Conservation (phyloP, 805 yeast species). For the Candida ulmi region DNA sequence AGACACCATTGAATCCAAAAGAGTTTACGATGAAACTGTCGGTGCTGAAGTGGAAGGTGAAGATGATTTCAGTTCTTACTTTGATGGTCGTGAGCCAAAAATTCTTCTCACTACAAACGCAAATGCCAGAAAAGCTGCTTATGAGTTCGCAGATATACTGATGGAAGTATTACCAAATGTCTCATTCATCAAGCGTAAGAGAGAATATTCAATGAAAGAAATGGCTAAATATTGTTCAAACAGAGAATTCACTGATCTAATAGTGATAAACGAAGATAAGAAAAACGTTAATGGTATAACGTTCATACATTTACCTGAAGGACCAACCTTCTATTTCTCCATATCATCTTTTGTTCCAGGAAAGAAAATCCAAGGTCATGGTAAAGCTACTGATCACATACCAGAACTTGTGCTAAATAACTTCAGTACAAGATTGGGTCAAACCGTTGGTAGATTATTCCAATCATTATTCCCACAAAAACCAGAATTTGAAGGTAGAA, state of each 20-base stretch:
- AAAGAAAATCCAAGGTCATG: constrained; percentile 78
- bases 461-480: constrained; percentile 88
- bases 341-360: constrained; percentile 72
- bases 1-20: constrained; percentile 22
- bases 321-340: constrained; percentile 92
- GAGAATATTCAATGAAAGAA: constrained; percentile 77
- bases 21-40: constrained; percentile 23
- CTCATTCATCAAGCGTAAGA: constrained; percentile 81
- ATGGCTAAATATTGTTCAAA: constrained; percentile 80
- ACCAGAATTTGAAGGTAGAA: constrained; percentile 94
- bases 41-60: constrained; percentile 25
- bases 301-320: constrained; percentile 88
- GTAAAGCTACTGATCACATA: constrained; percentile 81
- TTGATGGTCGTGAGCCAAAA: constrained; percentile 52
- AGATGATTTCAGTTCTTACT: constrained; percentile 23
- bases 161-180: constrained; percentile 82
- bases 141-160: constrained; percentile 82
- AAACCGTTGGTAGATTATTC: constrained; percentile 87
- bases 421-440: constrained; percentile 88
- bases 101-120: constrained; percentile 86
- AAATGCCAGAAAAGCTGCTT: constrained; percentile 79
- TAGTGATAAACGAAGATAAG: constrained; percentile 91
- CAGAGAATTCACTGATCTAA: constrained; percentile 80
- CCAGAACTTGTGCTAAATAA: constrained; percentile 92
- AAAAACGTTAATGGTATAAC: constrained; percentile 89